Evolutionary conservation across 148 eudicot species (phyloP), one percentile per base, ranked within the genome.

Genomic region (Camellia sinensis): DNA sequence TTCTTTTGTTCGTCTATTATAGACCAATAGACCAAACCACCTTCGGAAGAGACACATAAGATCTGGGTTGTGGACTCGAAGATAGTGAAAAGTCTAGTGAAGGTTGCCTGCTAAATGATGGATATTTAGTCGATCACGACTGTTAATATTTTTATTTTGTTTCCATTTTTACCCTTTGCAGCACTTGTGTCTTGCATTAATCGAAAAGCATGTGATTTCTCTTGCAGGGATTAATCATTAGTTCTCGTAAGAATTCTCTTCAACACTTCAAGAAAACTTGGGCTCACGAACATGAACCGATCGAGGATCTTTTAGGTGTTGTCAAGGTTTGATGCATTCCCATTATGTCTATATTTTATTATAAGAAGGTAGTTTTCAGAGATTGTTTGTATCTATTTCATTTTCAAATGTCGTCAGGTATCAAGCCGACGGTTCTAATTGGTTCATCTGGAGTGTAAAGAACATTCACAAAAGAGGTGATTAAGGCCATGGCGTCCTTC

Each of bases 281-380:
- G 98, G 97, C 97, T 82, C 97, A 95, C 83, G 98, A 93, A 72
- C 93, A 90, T 82, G 97, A 90, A 80, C 91, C 92, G 22, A 80
- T 88, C 52, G 79, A 83, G 29, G 91, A 86, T 86, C 97, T 95
- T 64, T 67, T 89, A 19, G 90, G 89, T 76, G 90, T 93, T 68
- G 92, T 95, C 85, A 92, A 92, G 93, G 98, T 95, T 71, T 37
- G 80, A n/a, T 64, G n/a, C 64, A 76, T 15, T 75, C 75, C 79
- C 17, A 43, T 41, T 54, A 3, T 82, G 37, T 73, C 13, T 71
- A 6, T 43, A 29, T 71, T 19, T 50, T 48, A 37, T 52, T 0
- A 14, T 74, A 54, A 41, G 11, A 50, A 21, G 22, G 17, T 64
- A 53, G 5, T 15, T 29, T 37, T 69, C 14, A 0, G 37, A 3